Evolutionary conservation across 2,329 filamentous ascomycete species (phyloP).

Genomic region (Uncinocarpus reesii): DNA sequence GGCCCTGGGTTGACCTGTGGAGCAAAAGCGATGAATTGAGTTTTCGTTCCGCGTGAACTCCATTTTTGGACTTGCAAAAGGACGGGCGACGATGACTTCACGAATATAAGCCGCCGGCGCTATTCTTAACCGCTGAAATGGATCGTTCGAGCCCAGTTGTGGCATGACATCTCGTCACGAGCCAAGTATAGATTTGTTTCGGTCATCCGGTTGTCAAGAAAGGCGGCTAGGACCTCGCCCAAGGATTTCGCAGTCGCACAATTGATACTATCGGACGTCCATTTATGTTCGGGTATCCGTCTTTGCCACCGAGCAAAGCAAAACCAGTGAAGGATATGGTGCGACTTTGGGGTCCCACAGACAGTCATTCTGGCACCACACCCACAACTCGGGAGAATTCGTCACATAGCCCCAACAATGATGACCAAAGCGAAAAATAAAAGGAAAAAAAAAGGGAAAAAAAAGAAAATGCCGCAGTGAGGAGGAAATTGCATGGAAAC

Average conservation of each 20-base stretch:
- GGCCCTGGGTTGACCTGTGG: neutral
- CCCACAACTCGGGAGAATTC: constrained; percentile 11
- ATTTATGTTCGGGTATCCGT: neutral
- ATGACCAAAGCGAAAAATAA: neutral
- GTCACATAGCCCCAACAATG: constrained; percentile 12
- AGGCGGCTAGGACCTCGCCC: too few species aligned
- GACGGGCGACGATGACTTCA: neutral
- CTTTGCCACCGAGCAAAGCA: constrained; percentile 1
- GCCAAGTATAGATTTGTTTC: neutral
- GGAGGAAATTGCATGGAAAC: neutral
- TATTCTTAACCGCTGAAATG: too few species aligned
- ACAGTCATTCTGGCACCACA: neutral
- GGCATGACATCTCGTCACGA: neutral
- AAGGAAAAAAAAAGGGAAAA: neutral
- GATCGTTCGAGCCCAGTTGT: constrained; percentile 1
- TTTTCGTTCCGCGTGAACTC: neutral
- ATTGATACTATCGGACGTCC: too few species aligned
- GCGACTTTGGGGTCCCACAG: neutral
- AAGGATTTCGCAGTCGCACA: too few species aligned
- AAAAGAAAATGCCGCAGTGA: neutral
- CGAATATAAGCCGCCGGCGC: too few species aligned
- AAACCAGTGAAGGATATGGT: neutral
- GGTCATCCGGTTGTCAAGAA: neutral
- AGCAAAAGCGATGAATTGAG: neutral
- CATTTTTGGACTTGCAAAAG: neutral